These are phyloP conservation scores for Lentinula raphanica DNA, from an alignment of 768 basidiomycete genomes.

Conservation along the genomic window DNA sequence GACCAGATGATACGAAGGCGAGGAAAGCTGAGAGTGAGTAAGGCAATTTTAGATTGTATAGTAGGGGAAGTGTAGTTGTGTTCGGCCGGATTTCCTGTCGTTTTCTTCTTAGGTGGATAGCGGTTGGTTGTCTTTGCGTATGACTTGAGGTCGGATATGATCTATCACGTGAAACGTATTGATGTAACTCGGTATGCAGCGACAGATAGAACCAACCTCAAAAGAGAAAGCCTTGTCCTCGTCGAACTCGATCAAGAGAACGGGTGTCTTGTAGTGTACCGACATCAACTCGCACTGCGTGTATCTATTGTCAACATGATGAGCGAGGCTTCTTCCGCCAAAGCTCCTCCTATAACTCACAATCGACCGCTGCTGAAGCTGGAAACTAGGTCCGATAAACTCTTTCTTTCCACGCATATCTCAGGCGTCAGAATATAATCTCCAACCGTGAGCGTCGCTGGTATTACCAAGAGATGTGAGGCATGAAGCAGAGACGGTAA, in stretches of 20 bases:
- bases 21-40: conserved; percentile 87
- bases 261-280: conserved; percentile 88
- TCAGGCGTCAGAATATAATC: conserved; percentile 95
- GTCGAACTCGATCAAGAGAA: conserved; percentile 95
- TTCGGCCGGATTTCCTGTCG: conserved; percentile 18
- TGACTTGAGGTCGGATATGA: conserved; percentile 59
- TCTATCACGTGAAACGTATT: conserved; percentile 28
- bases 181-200: not conserved
- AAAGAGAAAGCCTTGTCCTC: conserved; percentile 94
- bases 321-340: not conserved
- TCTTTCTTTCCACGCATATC: conserved; percentile 95
- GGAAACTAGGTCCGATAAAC: conserved; percentile 84
- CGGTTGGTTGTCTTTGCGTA: conserved; percentile 58
- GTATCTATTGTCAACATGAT: conserved; percentile 50
- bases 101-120: conserved; percentile 51
- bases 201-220: conserved; percentile 47
- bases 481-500: conserved; percentile 89
- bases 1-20: conserved; percentile 95
- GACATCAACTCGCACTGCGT: conserved; percentile 98
- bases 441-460: conserved; percentile 88
- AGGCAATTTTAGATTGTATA: conserved; percentile 88
- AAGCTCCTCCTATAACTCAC: conserved; percentile 44
- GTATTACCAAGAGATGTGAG: conserved; percentile 72
- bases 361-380: conserved; percentile 92
- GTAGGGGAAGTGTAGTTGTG: conserved; percentile 36